Evolutionary conservation across 2,329 filamentous ascomycete genomes (phyloP), one percentile per base, ranked within the genome.

Genomic region (Sclerotiophoma versabilis): DNA sequence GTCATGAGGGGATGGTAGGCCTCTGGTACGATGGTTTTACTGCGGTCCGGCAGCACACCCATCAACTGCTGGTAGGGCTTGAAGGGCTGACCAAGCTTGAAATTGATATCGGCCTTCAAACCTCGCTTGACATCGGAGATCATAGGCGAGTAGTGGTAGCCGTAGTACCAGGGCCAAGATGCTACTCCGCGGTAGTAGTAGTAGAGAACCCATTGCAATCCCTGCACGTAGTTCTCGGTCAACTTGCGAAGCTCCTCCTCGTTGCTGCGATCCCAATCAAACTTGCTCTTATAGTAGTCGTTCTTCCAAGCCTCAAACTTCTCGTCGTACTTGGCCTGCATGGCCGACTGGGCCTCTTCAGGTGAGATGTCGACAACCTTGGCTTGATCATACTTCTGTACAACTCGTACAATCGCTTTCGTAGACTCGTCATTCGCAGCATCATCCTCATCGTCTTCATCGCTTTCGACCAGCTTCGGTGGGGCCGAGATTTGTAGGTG

Each of bases 151-250:
- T 99, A 99, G 77, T 99, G 96, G 75, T 96, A 99, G 57, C 83
- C 83, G 76, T 97, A 99, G 78, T 91, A 99, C 95, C 95, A 99
- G 12, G 95, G 92, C 95, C 95, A 99, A 11, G 93, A 98, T 14
- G 92, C 95, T 56, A 99, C 95, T 58, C 95, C 95, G 48, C 89
- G 88, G 78, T 99, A 99, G 77, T 99, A 99, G 80, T 99, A 99
- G 76, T 89, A 97, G 43, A 99, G 81, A 36, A 99, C 95, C 96
- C 95, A 99, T 74, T 99, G 95, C 57, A 99, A 79, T 57, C 95
- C 95, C 77, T 99, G 91, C 6, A 99, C 92, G 68, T 99, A 99
- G 76, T 98, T 99, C 76, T 98, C 92, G 22, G 91, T 89, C 57
- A 99, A 81, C 60, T 89, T 88, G 48, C 82, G 87, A 70, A 98